These are phyloP conservation scores for Phytophthora tentaculata DNA, from an alignment of 352 stramenopile species.

Conservation along the genomic window DNA sequence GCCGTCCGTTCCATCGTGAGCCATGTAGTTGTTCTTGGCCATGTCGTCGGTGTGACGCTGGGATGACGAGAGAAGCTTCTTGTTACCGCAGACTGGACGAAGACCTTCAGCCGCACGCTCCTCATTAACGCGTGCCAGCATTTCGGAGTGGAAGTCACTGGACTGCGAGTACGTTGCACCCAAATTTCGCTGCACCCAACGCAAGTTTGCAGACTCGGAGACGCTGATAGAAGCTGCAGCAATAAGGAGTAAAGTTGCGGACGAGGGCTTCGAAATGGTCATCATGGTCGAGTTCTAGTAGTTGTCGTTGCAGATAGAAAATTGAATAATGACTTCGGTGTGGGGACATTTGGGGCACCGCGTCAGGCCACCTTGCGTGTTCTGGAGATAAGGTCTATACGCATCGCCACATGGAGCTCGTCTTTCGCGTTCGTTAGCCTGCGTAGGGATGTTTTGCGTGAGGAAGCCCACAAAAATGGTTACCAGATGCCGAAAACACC, in stretches of 20 bases:
- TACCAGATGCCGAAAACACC: slow-evolving; percentile 11
- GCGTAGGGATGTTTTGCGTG: background rate
- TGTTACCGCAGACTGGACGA: slow-evolving; percentile 39
- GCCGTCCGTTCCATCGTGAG: slow-evolving; percentile 44
- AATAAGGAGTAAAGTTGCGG: slow-evolving; percentile 6
- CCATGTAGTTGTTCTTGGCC: slow-evolving; percentile 52
- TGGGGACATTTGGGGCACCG: background rate
- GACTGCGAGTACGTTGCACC: slow-evolving; percentile 19
- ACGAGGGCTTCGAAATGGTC: slow-evolving; percentile 13
- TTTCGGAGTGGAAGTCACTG: slow-evolving; percentile 21
- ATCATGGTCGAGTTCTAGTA: slow-evolving; percentile 5
- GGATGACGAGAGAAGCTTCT: slow-evolving; percentile 35
- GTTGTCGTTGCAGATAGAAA: slow-evolving; percentile 9
- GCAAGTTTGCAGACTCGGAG: slow-evolving; percentile 21
- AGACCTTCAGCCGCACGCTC: slow-evolving; percentile 43
- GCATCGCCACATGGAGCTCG: slow-evolving; percentile 16
- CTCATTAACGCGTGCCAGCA: slow-evolving; percentile 53
- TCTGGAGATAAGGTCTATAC: slow-evolving; percentile 12
- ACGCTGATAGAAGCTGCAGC: slow-evolving; percentile 3
- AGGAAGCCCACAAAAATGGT: slow-evolving; percentile 7
- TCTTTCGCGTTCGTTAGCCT: slow-evolving; percentile 22
- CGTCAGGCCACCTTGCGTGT: background rate
- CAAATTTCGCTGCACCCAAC: slow-evolving; percentile 29
- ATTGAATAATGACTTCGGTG: slow-evolving; percentile 18
- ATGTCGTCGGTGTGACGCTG: slow-evolving; percentile 41